Evolutionary conservation across 768 basidiomycete genomes (phyloP).

Genomic region (Xerocomellus amylosporus): DNA sequence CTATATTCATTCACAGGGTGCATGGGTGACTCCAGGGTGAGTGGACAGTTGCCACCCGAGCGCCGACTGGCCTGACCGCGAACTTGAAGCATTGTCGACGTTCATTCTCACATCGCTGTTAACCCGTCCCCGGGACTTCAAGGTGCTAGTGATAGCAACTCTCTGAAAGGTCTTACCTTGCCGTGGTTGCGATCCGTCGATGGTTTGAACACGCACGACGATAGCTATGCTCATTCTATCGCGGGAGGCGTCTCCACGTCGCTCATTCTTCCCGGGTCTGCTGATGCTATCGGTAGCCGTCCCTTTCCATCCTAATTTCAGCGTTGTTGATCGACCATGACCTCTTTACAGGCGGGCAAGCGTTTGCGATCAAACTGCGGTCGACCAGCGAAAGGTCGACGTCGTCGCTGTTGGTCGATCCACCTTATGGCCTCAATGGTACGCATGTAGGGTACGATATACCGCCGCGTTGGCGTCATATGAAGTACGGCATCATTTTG

Average conservation of each 20-base stretch:
- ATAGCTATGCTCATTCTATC: conserved; percentile 52
- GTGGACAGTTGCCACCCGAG: not conserved
- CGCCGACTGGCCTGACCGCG: not conserved
- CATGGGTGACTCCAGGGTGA: conserved; percentile 62
- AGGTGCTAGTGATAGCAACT: conserved; percentile 57
- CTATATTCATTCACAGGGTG: conserved; percentile 37
- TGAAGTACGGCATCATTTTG: conserved; percentile 50
- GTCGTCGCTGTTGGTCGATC: conserved; percentile 67
- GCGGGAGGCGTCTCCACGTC: conserved; percentile 74
- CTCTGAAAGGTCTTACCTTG: conserved; percentile 38
- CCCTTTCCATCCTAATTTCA: not conserved
- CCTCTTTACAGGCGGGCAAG: conserved; percentile 58
- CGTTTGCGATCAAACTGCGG: conserved; percentile 73
- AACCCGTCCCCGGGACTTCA: conserved; percentile 34
- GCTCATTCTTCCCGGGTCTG: conserved; percentile 71
- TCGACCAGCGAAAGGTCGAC: conserved; percentile 68
- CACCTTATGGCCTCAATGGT: conserved; percentile 55
- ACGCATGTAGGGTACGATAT: conserved; percentile 31
- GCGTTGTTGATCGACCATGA: not conserved
- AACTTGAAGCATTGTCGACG: conserved; percentile 43
- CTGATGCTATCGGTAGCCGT: conserved; percentile 55
- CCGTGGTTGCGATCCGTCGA: conserved; percentile 72
- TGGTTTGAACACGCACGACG: conserved; percentile 73
- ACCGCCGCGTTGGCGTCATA: conserved; percentile 62
- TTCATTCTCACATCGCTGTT: conserved; percentile 59